These are phyloP conservation scores for Hydrangea macrophylla DNA, from an alignment of 148 eudicot genomes.

Conservation along the genomic window DNA sequence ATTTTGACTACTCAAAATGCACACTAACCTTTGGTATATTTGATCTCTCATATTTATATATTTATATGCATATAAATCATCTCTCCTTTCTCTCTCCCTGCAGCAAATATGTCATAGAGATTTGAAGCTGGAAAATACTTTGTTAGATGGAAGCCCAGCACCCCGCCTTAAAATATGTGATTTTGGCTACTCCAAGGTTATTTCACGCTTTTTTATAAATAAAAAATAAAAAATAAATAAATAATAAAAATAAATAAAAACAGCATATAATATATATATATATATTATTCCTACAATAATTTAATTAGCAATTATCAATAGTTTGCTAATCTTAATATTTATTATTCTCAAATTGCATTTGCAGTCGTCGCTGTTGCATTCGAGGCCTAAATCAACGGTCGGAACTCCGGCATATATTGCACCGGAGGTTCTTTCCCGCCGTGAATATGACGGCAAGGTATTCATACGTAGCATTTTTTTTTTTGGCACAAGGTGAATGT, in stretches of 20 bases:
- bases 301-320: no score
- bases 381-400: slow-evolving; percentile 87
- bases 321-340: not conserved
- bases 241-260: no score
- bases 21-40: no score
- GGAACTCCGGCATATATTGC: slow-evolving; percentile 92
- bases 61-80: not conserved
- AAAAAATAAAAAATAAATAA: no score
- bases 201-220: no score
- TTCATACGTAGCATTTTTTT: not conserved
- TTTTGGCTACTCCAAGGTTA: slow-evolving; percentile 87
- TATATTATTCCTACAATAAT: no score
- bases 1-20: no score
- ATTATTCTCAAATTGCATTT: no score
- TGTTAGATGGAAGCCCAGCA: slow-evolving; percentile 73
- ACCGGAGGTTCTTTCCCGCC: slow-evolving; percentile 77
- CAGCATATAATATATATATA: no score
- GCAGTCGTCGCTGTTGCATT: slow-evolving; percentile 77
- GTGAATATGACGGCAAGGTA: slow-evolving; percentile 90
- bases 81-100: not conserved
- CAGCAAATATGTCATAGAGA: slow-evolving; percentile 90
- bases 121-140: slow-evolving; percentile 73
- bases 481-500: no score
- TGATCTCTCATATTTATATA: no score
- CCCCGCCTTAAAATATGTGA: slow-evolving; percentile 88